Percentiles rank a stretch among this genome's conserved stretches.
phyloP scores from a whole-genome alignment of 768 basidiomycete genomes.

The Tricholoma hemisulphureum region DNA sequence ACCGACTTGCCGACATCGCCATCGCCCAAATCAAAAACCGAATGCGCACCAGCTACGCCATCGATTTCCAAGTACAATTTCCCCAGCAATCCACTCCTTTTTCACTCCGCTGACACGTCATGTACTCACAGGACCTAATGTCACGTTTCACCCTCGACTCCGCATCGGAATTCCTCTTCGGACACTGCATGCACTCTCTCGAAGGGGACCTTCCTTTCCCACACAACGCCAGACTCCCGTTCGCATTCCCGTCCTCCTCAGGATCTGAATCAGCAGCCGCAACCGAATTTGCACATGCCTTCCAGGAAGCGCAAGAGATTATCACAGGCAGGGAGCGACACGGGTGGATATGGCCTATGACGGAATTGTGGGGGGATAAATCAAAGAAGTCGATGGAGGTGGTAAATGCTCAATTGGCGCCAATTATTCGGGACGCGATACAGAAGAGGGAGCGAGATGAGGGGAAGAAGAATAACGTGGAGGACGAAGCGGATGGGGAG shows the following conservation, averaged over 20 bases:
- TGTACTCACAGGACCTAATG: constrained; percentile 42
- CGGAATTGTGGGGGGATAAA: constrained; percentile 52
- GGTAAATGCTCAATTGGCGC: constrained; percentile 51
- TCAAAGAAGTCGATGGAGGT: constrained; percentile 43
- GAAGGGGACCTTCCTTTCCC: constrained; percentile 50
- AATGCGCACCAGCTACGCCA: constrained; percentile 43
- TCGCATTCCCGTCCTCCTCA: too few relatives aligned
- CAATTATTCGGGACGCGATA: constrained; percentile 45
- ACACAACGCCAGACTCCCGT: too few relatives aligned
- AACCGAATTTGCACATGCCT: too few relatives aligned
- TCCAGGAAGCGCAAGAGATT: too few relatives aligned
- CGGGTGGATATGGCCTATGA: constrained; percentile 52
- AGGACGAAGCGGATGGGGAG: neutral
- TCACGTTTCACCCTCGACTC: constrained; percentile 60
- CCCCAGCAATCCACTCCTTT: too few relatives aligned
- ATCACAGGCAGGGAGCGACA: too few relatives aligned
- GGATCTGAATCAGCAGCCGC: too few relatives aligned
- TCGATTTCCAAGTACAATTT: constrained; percentile 53
- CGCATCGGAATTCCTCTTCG: constrained; percentile 59
- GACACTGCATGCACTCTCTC: constrained; percentile 45
- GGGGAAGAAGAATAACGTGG: neutral
- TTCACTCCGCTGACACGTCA: neutral
- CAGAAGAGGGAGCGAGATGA: neutral
- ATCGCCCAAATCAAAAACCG: constrained; percentile 41
- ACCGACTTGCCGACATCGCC: constrained; percentile 44